Percentiles rank a stretch among this genome's conserved stretches.
Conservation (phyloP, 768 basidiomycete genomes). For the Cystoderma amianthinum region DNA sequence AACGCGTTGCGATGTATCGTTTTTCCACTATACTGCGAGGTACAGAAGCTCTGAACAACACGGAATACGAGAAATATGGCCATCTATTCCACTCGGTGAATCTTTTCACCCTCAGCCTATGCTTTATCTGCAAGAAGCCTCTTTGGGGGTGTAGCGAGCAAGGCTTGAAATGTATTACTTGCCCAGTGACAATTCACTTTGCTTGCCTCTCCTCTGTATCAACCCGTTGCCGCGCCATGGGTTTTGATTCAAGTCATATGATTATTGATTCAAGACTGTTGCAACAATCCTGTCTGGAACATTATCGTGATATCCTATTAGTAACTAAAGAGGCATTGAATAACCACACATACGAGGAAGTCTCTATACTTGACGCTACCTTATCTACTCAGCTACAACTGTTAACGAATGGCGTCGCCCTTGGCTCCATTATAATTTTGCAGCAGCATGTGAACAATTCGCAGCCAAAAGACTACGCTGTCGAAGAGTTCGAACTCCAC, state of each 20-base stretch:
- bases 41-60: conserved; percentile 13
- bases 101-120: conserved; percentile 69
- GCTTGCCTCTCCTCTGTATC: conserved; percentile 31
- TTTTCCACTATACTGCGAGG: conserved; percentile 43
- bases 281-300: conserved; percentile 47
- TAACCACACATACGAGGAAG: conserved; percentile 57
- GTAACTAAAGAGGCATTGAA: conserved; percentile 38
- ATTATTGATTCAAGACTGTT: conserved; percentile 46
- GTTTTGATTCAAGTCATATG: conserved; percentile 37
- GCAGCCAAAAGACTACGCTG: conserved; percentile 18
- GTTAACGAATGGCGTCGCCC: conserved; percentile 55
- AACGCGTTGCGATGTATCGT: conserved; percentile 54
- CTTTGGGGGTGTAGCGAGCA: conserved; percentile 69
- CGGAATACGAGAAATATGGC: conserved; percentile 14
- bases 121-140: conserved; percentile 58
- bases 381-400: conserved; percentile 66
- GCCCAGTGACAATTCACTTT: conserved; percentile 54
- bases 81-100: conserved; percentile 57
- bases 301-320: conserved; percentile 39
- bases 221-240: conserved; percentile 31
- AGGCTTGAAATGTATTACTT: conserved; percentile 56
- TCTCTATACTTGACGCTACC: conserved; percentile 50
- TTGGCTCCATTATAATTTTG: conserved; percentile 57
- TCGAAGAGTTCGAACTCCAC: conserved; percentile 60
- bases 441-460: conserved; percentile 20